phyloP scores from a whole-genome alignment of 2,329 filamentous ascomycete genomes.

The Fusarium buharicum region DNA sequence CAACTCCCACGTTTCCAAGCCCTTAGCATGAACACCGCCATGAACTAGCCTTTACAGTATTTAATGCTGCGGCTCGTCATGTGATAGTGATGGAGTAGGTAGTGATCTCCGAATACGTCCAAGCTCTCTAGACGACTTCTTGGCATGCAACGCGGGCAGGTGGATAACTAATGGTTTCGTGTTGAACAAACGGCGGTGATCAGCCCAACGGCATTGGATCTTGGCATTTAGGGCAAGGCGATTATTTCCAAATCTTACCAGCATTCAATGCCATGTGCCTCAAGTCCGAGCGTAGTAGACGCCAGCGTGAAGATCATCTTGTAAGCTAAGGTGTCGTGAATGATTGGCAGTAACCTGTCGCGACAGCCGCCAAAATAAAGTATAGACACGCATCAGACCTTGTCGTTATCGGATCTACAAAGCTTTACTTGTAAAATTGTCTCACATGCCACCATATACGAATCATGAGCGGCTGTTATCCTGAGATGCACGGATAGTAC shows the following conservation, averaged over 20 bases:
- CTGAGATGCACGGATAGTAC: neutral
- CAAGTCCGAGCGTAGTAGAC: neutral
- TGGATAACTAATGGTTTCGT: neutral
- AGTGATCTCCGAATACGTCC: neutral
- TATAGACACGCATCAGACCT: neutral
- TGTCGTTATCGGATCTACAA: neutral
- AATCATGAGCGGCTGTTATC: neutral
- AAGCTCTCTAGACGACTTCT: constrained; percentile 2
- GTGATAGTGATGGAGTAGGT: neutral
- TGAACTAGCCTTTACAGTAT: neutral
- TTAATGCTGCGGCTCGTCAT: neutral
- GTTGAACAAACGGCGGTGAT: neutral
- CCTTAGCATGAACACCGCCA: constrained; percentile 1
- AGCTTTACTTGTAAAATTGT: neutral
- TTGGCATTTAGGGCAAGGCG: constrained; percentile 10
- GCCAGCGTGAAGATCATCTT: neutral
- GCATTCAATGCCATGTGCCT: neutral
- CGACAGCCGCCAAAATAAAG: constrained; percentile 4
- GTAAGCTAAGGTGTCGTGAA: too few species aligned
- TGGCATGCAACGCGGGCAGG: constrained; percentile 8
- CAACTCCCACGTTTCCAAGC: neutral
- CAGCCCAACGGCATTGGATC: constrained; percentile 3
- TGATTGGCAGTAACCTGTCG: constrained; percentile 1
- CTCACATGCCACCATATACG: neutral
- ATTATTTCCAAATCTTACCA: constrained; percentile 5